Conservation (phyloP, 345 rosid genomes). For the Punica granatum region DNA sequence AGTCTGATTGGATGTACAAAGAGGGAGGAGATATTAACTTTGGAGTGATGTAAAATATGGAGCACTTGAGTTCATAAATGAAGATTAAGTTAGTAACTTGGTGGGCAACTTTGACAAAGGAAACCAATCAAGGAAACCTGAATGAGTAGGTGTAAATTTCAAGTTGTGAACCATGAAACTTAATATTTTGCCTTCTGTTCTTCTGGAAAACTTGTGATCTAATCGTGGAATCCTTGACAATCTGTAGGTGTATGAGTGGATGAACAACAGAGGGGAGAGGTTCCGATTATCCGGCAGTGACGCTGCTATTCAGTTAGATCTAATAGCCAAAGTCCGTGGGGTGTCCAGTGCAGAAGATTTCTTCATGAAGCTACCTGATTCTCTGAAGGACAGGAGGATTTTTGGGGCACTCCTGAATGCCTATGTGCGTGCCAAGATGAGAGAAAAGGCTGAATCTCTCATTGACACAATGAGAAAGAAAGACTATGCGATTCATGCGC, state of each 20-base stretch:
- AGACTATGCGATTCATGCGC: conserved; percentile 53
- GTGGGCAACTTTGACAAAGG: neutral
- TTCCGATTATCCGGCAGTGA: conserved; percentile 69
- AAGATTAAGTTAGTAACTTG: neutral
- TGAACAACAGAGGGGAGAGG: conserved; percentile 67
- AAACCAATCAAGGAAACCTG: too few relatives aligned
- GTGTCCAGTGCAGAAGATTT: conserved; percentile 60
- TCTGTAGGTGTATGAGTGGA: conserved; percentile 84
- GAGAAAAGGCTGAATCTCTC: conserved; percentile 66
- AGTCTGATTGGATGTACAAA: neutral
- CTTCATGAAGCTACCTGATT: conserved; percentile 45
- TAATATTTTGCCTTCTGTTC: neutral
- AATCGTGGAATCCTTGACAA: neutral
- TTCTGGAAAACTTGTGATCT: neutral
- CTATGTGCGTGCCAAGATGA: conserved; percentile 50
- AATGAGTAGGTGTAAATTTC: neutral
- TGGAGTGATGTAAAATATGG: neutral
- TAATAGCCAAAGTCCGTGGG: conserved; percentile 75
- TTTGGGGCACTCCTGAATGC: conserved; percentile 80
- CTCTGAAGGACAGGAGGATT: conserved; percentile 70
- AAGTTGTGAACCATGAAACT: neutral
- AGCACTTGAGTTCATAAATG: neutral
- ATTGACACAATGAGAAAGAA: conserved; percentile 57
- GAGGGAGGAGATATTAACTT: neutral
- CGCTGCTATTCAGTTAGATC: conserved; percentile 90